Percentiles rank a stretch among this genome's conserved stretches.
Evolutionary conservation across 441 rosid genomes (phyloP).

Genomic region (Populus hybrid): DNA sequence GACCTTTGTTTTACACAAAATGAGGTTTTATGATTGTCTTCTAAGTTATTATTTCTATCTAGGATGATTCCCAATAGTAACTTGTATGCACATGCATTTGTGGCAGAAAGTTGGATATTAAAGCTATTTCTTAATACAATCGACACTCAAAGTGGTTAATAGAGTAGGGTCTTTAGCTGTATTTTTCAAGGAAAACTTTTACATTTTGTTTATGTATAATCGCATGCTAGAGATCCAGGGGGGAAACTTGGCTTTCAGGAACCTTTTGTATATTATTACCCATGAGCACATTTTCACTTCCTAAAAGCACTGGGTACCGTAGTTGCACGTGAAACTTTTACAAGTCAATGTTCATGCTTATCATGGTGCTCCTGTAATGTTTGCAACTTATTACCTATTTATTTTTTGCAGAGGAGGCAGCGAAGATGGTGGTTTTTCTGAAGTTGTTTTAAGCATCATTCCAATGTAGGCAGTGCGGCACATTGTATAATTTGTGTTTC

Average conservation of each 20-base stretch:
- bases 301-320: neutral
- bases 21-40: neutral
- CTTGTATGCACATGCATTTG: neutral
- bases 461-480: neutral
- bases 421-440: constrained; percentile 76
- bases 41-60: neutral
- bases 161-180: neutral
- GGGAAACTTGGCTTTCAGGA: neutral
- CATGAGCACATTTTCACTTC: neutral
- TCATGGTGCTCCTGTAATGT: neutral
- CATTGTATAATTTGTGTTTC: neutral
- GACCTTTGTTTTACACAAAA: neutral
- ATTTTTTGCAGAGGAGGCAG: constrained; percentile 42
- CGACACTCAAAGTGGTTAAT: neutral
- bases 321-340: neutral
- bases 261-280: neutral
- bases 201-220: neutral
- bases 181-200: neutral
- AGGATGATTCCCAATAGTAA: too few species aligned
- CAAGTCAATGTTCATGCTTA: neutral
- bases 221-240: neutral
- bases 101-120: neutral
- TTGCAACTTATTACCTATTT: neutral
- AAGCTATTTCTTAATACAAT: neutral
- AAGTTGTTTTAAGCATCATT: constrained; percentile 3